Evolutionary conservation across 768 basidiomycete species (phyloP).

Genomic region (Suillus subaureus): DNA sequence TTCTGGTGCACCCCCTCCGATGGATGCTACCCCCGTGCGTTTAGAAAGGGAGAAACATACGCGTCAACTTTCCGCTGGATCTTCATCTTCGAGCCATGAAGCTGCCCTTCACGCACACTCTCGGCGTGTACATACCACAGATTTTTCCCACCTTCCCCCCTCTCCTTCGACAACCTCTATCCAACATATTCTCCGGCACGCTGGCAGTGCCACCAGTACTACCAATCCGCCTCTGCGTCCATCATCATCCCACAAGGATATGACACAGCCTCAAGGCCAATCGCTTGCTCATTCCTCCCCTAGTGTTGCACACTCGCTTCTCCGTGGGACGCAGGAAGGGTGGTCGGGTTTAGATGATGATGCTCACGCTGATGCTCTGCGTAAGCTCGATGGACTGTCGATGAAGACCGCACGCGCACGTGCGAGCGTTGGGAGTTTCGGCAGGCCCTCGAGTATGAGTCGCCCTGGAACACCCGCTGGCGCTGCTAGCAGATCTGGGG

Average conservation of each 20-base stretch:
- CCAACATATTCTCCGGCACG: constrained; percentile 74
- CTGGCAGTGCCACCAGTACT: constrained; percentile 42
- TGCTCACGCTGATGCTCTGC: constrained; percentile 86
- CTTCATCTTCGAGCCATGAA: constrained; percentile 60
- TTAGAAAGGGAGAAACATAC: constrained; percentile 47
- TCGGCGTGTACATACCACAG: constrained; percentile 68
- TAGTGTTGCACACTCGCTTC: constrained; percentile 81
- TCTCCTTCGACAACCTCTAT: constrained; percentile 91
- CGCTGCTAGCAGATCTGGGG: constrained; percentile 46
- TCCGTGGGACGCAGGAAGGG: constrained; percentile 87
- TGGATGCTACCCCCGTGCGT: constrained; percentile 27
- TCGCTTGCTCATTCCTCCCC: constrained; percentile 48
- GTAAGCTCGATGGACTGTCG: constrained; percentile 88
- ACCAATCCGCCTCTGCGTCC: constrained; percentile 37
- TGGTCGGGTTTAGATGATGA: constrained; percentile 89
- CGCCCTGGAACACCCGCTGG: constrained; percentile 75
- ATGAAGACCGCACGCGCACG: constrained; percentile 77
- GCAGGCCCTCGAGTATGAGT: constrained; percentile 64
- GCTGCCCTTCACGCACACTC: constrained; percentile 45
- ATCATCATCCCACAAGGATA: constrained; percentile 42
- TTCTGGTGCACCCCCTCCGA: constrained; percentile 5
- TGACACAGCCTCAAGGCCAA: constrained; percentile 33
- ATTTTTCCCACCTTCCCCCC: constrained; percentile 89
- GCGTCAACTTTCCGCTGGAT: constrained; percentile 69
- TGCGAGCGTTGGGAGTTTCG: constrained; percentile 74